phyloP scores from a whole-genome alignment of 345 rosid genomes.

The Brassica rapa region DNA sequence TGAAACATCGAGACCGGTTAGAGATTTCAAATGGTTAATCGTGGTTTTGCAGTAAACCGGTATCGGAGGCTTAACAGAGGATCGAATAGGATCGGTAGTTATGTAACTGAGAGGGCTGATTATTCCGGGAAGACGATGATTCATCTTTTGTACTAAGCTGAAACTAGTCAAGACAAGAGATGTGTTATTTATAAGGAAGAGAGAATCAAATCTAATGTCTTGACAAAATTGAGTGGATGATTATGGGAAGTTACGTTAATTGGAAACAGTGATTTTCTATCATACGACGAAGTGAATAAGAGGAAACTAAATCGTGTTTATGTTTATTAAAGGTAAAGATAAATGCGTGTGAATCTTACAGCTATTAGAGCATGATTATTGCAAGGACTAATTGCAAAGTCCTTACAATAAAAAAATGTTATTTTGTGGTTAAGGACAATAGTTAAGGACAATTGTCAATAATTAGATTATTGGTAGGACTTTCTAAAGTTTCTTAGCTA shows the following conservation, averaged over 20 bases:
- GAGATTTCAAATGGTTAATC: constrained; percentile 51
- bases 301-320: constrained; percentile 12
- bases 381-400: too few species aligned
- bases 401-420: too few species aligned
- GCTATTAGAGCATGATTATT: background rate
- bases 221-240: background rate
- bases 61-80: constrained; percentile 37
- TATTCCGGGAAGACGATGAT: constrained; percentile 29
- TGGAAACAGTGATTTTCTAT: background rate
- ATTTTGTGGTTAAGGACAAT: too few species aligned
- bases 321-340: background rate
- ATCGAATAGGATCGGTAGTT: constrained; percentile 10
- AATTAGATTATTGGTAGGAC: too few species aligned
- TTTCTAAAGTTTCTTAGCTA: too few species aligned
- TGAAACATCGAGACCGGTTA: constrained; percentile 49
- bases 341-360: background rate
- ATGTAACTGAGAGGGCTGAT: constrained; percentile 28
- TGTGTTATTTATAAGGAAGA: background rate
- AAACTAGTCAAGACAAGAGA: background rate
- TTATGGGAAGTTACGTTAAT: background rate
- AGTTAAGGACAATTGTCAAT: too few species aligned
- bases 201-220: constrained; percentile 18
- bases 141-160: constrained; percentile 18
- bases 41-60: constrained; percentile 64
- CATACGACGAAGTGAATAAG: background rate